These are phyloP conservation scores for Suillus americanus DNA, from an alignment of 768 basidiomycete species.

Conservation along the genomic window DNA sequence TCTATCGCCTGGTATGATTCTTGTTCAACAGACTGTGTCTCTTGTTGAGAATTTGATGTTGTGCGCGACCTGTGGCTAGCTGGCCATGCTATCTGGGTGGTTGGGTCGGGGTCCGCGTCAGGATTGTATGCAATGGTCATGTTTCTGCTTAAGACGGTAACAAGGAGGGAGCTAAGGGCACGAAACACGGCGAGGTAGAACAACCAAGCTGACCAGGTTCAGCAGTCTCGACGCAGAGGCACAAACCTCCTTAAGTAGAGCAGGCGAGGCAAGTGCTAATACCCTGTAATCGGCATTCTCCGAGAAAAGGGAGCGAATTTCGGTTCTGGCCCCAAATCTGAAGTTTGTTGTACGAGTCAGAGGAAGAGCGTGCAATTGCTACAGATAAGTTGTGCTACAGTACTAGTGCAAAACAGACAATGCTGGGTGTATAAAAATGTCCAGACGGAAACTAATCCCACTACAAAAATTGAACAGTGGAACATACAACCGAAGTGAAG, in stretches of 20 bases:
- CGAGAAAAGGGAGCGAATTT: conserved; percentile 10
- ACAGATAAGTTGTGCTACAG: conserved; percentile 17
- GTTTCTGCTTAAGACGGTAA: conserved; percentile 13
- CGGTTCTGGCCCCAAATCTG: not conserved
- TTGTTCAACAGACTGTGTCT: conserved; percentile 23
- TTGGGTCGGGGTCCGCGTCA: conserved; percentile 70
- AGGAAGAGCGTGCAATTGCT: not conserved
- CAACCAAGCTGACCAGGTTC: not conserved
- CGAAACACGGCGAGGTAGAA: conserved; percentile 6
- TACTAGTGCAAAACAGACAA: conserved; percentile 11
- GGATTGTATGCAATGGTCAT: conserved; percentile 62
- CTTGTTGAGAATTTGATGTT: conserved; percentile 20
- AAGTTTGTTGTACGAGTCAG: not conserved
- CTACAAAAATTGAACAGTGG: conserved; percentile 18
- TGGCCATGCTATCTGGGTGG: conserved; percentile 80
- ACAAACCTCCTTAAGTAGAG: conserved; percentile 14
- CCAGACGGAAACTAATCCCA: conserved; percentile 24
- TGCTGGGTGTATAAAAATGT: conserved; percentile 16
- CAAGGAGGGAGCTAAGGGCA: conserved; percentile 6
- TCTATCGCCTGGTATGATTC: conserved; percentile 32
- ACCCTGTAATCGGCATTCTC: conserved; percentile 24
- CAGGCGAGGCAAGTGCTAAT: conserved; percentile 1
- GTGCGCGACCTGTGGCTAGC: conserved; percentile 34
- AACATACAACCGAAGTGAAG: conserved; percentile 13
- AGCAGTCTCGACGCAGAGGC: not conserved